Conservation (phyloP, 495 filamentous ascomycete species). For the Penicillium lagena region DNA sequence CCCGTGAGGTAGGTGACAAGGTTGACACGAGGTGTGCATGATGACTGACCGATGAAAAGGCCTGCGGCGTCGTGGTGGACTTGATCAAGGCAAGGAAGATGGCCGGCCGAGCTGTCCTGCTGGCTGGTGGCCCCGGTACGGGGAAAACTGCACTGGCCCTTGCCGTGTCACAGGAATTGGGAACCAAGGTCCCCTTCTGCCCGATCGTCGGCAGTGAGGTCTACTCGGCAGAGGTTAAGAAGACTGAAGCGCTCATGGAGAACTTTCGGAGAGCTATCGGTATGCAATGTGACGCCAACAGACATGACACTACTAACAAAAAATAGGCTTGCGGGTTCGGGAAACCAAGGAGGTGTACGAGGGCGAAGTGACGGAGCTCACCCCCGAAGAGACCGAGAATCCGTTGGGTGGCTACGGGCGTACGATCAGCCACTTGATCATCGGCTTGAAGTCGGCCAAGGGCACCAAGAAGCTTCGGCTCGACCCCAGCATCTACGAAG, state of each 20-base stretch:
- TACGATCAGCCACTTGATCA: conserved; percentile 85
- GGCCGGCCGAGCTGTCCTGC: conserved; percentile 86
- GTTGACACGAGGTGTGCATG: background rate
- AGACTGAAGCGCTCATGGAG: conserved; percentile 98
- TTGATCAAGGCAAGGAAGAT: conserved; percentile 93
- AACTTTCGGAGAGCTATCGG: conserved; percentile 96
- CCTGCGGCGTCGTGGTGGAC: conserved; percentile 91
- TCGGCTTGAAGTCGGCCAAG: conserved; percentile 82
- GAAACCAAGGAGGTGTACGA: conserved; percentile 99
- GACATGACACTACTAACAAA: background rate
- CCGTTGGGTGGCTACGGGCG: conserved; percentile 92
- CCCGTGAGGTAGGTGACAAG: conserved; percentile 62
- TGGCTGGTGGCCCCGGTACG: conserved; percentile 89
- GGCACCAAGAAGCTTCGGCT: conserved; percentile 95
- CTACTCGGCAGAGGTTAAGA: conserved; percentile 96
- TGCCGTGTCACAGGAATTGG: conserved; percentile 90
- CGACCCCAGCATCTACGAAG: conserved; percentile 97
- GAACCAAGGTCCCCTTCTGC: conserved; percentile 95
- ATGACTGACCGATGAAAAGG: conserved; percentile 42
- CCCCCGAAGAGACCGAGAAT: conserved; percentile 95
- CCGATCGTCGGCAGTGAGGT: conserved; percentile 96
- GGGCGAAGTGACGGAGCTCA: conserved; percentile 92
- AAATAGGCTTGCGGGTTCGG: conserved; percentile 71
- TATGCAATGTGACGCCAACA: conserved; percentile 15
- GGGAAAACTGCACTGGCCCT: conserved; percentile 96